Percentiles rank a stretch among this genome's conserved stretches.
These are phyloP conservation scores for Petasospora fabianii DNA, from an alignment of 1,139 yeast species.

Conservation along the genomic window DNA sequence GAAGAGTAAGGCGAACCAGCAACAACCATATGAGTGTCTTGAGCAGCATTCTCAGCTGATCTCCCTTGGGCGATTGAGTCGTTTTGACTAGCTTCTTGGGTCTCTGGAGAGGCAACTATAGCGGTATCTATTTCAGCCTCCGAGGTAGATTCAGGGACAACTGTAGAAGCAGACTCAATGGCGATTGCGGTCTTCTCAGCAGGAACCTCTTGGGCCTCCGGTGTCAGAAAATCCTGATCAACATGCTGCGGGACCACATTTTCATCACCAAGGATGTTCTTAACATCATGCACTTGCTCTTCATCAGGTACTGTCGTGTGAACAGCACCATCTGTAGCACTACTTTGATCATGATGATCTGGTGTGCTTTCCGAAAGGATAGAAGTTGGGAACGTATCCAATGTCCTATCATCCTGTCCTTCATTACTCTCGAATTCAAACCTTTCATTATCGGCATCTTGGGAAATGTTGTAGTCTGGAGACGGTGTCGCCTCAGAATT, in stretches of 20 bases:
- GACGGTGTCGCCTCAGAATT: not conserved
- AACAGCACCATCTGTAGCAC: conserved; percentile 7
- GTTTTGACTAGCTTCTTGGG: too few relatives aligned
- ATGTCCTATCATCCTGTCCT: conserved; percentile 1
- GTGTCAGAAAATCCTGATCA: not conserved
- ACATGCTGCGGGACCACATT: not conserved
- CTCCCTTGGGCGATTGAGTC: too few relatives aligned
- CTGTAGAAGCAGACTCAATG: not conserved
- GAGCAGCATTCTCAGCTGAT: not conserved
- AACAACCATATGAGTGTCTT: conserved; percentile 2
- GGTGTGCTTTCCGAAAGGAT: conserved; percentile 26
- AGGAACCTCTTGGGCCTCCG: not conserved
- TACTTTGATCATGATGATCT: conserved; percentile 4
- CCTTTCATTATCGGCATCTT: conserved; percentile 11
- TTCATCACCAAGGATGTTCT: not conserved
- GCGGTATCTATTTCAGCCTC: too few relatives aligned
- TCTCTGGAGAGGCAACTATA: not conserved
- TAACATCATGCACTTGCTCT: conserved; percentile 5
- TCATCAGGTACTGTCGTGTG: too few relatives aligned
- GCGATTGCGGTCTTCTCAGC: not conserved
- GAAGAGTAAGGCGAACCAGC: not conserved
- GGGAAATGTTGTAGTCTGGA: conserved; percentile 4
- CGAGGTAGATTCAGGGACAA: too few relatives aligned
- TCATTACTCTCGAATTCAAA: conserved; percentile 12
- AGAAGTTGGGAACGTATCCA: conserved; percentile 15